These are phyloP conservation scores for Tuber borchii DNA, from an alignment of 495 filamentous ascomycete species.

Conservation along the genomic window DNA sequence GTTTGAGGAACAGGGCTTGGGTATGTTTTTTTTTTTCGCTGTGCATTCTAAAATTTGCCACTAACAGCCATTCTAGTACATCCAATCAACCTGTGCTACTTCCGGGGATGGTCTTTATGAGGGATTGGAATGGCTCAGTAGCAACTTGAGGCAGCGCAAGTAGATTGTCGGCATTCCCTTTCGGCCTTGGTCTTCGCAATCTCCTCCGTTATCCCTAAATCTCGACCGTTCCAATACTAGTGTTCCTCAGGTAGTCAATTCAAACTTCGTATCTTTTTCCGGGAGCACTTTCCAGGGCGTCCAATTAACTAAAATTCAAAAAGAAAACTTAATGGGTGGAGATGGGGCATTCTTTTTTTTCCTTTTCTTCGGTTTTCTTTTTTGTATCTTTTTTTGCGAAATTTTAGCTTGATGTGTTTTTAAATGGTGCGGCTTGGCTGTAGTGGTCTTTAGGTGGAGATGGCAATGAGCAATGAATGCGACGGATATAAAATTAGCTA, in stretches of 20 bases:
- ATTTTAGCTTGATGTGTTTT: constrained; percentile 35
- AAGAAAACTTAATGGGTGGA: constrained; percentile 25
- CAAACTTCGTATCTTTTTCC: constrained; percentile 36
- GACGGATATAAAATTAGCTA: constrained; percentile 3
- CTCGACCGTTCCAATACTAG: constrained; percentile 27
- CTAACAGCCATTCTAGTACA: constrained; percentile 60
- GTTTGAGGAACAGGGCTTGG: constrained; percentile 94
- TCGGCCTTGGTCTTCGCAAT: constrained; percentile 2
- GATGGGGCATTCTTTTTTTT: constrained; percentile 28
- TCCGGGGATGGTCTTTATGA: constrained; percentile 99
- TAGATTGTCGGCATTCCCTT: constrained; percentile 23
- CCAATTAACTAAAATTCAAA: constrained; percentile 20
- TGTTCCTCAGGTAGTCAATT: constrained; percentile 36
- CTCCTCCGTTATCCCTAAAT: constrained; percentile 8
- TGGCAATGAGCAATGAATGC: constrained; percentile 1
- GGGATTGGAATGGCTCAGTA: constrained; percentile 98
- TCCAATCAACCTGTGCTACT: constrained; percentile 99
- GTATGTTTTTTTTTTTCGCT: constrained; percentile 55
- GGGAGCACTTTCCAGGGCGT: constrained; percentile 24
- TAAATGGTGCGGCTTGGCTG: constrained; percentile 3
- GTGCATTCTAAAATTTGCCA: constrained; percentile 1
- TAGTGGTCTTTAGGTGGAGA: neutral
- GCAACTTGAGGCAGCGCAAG: constrained; percentile 61
- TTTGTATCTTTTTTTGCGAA: constrained; percentile 28
- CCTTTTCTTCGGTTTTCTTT: constrained; percentile 20